Evolutionary conservation across 805 yeast species (phyloP).

Genomic region (Metschnikowia santaceciliae): DNA sequence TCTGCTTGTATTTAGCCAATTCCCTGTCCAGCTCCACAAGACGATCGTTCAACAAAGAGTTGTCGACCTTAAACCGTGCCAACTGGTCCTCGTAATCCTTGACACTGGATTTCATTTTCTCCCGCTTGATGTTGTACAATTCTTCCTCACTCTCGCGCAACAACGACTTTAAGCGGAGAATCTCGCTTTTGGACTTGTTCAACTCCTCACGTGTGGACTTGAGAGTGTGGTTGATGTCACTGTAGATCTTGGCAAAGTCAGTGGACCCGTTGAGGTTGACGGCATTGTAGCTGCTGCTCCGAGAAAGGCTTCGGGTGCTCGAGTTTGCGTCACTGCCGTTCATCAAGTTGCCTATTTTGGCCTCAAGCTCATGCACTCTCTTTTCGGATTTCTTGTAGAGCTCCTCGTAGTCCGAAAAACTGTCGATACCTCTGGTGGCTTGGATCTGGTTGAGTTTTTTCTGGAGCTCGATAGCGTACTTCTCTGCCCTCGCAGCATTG

Average conservation of each 20-base stretch:
- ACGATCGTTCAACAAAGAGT: conserved; percentile 54
- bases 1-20: conserved; percentile 54
- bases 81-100: conserved; percentile 35
- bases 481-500: conserved; percentile 49
- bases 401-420: conserved; percentile 32
- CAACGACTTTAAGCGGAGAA: conserved; percentile 37
- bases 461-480: conserved; percentile 42
- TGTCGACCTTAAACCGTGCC: conserved; percentile 50
- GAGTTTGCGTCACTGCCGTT: conserved; percentile 8
- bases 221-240: conserved; percentile 46
- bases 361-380: conserved; percentile 32
- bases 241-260: conserved; percentile 47
- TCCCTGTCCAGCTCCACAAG: conserved; percentile 39
- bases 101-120: conserved; percentile 36
- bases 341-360: conserved; percentile 14
- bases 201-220: conserved; percentile 43
- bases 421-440: conserved; percentile 36
- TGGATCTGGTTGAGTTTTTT: conserved; percentile 40
- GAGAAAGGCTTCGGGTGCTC: conserved; percentile 15
- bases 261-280: conserved; percentile 22
- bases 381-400: conserved; percentile 34
- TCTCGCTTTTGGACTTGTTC: conserved; percentile 37
- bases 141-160: conserved; percentile 43
- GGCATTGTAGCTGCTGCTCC: conserved; percentile 34
- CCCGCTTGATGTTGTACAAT: conserved; percentile 38